Evolutionary conservation across 2,329 filamentous ascomycete species (phyloP).

Genomic region (Fusarium staphyleae): DNA sequence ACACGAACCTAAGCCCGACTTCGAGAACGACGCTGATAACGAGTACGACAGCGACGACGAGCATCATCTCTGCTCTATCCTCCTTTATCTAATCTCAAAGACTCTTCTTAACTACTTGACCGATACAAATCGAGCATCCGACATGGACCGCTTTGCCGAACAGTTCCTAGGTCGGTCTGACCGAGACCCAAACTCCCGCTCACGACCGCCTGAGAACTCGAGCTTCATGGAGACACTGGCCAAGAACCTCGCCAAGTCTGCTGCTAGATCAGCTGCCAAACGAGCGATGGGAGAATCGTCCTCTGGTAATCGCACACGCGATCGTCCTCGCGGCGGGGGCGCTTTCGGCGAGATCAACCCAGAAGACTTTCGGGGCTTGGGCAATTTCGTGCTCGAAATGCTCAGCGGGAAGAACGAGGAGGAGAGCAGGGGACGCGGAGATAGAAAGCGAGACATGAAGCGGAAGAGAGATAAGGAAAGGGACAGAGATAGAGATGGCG

Average conservation of each 20-base stretch:
- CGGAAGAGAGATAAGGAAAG: constrained; percentile 28
- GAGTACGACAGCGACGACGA: constrained; percentile 33
- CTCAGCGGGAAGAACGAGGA: constrained; percentile 21
- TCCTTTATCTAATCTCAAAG: constrained; percentile 35
- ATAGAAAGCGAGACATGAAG: constrained; percentile 24
- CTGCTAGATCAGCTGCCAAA: constrained; percentile 37
- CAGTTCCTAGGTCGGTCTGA: constrained; percentile 34
- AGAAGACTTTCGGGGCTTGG: constrained; percentile 35
- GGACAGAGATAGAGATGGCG: constrained; percentile 14
- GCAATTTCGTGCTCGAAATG: constrained; percentile 38
- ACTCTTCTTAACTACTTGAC: constrained; percentile 24
- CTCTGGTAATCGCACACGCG: constrained; percentile 18
- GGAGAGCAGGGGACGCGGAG: constrained; percentile 11
- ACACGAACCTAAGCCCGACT: background rate
- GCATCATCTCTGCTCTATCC: constrained; percentile 28
- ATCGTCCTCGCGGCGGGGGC: constrained; percentile 13
- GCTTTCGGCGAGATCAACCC: constrained; percentile 28
- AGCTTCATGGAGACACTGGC: constrained; percentile 38
- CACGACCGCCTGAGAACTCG: constrained; percentile 19
- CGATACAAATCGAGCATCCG: background rate
- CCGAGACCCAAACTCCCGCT: constrained; percentile 8
- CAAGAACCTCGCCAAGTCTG: constrained; percentile 36
- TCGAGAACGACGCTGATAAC: constrained; percentile 2
- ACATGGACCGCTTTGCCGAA: constrained; percentile 38
- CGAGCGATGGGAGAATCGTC: constrained; percentile 30